These are phyloP conservation scores for Fusarium caatingaense DNA, from an alignment of 2,329 filamentous ascomycete species.

Conservation along the genomic window DNA sequence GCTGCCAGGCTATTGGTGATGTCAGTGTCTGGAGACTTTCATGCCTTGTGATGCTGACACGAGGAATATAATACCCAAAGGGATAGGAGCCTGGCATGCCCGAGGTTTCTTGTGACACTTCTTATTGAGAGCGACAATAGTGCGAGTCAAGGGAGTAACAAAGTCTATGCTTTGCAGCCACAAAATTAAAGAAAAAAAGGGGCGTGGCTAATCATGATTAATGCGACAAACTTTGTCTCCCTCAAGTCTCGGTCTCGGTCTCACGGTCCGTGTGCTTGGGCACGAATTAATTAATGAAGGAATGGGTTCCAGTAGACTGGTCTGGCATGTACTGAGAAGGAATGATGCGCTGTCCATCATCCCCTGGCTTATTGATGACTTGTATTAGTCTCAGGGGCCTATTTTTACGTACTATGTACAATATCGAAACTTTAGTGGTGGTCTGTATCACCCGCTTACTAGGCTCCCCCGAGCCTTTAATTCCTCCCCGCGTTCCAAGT, in stretches of 20 bases:
- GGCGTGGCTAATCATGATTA: slow-evolving; percentile 1
- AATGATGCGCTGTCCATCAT: slow-evolving; percentile 1
- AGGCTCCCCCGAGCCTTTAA: slow-evolving; percentile 30
- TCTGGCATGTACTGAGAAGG: background rate
- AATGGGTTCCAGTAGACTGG: slow-evolving; percentile 16
- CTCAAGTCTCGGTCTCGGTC: slow-evolving; percentile 18
- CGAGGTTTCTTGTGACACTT: background rate
- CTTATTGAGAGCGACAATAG: slow-evolving; percentile 1
- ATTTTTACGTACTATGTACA: slow-evolving; percentile 38
- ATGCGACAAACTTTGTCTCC: slow-evolving; percentile 21
- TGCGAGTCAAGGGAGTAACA: slow-evolving; percentile 9
- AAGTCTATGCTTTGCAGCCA: slow-evolving; percentile 17
- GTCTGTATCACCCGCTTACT: slow-evolving; percentile 17
- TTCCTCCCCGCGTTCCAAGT: slow-evolving; percentile 42
- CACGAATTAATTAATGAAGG: slow-evolving; percentile 10
- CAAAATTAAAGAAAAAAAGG: slow-evolving; percentile 26
- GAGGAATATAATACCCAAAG: background rate
- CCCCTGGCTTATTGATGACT: slow-evolving; percentile 10
- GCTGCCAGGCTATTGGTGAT: slow-evolving; percentile 43
- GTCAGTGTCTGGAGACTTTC: slow-evolving; percentile 41
- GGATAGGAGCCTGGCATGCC: slow-evolving; percentile 3
- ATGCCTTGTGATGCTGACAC: slow-evolving; percentile 26
- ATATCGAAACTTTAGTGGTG: slow-evolving; percentile 19
- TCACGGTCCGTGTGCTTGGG: slow-evolving; percentile 4
- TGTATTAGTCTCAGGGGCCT: slow-evolving; percentile 33